Evolutionary conservation across 2,329 filamentous ascomycete species (phyloP).

Genomic region (Xylaria sp.): DNA sequence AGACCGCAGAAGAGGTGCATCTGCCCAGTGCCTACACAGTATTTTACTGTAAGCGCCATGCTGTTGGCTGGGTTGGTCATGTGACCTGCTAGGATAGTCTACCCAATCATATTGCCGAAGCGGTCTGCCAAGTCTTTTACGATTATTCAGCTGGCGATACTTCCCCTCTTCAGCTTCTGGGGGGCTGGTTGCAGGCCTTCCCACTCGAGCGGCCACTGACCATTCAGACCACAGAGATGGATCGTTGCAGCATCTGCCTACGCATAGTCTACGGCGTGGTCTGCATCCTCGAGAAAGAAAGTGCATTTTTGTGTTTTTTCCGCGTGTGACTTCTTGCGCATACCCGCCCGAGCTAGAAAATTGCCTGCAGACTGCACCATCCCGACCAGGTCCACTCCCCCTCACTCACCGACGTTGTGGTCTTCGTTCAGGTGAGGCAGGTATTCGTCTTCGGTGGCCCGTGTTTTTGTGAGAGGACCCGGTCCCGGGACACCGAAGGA

Average conservation of each 20-base stretch:
- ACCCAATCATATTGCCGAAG: conserved; percentile 11
- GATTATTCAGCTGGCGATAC: conserved; percentile 16
- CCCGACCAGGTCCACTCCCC: conserved; percentile 20
- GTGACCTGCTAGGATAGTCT: conserved; percentile 6
- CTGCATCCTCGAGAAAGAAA: not conserved
- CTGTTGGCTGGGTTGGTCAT: conserved; percentile 21
- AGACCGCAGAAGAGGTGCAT: not conserved
- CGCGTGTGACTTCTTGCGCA: conserved; percentile 33
- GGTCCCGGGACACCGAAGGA: not conserved
- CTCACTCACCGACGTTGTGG: conserved; percentile 18
- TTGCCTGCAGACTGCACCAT: conserved; percentile 37
- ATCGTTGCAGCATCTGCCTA: not conserved
- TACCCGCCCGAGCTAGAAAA: conserved; percentile 43
- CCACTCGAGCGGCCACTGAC: not conserved
- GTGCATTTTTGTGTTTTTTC: conserved; percentile 15
- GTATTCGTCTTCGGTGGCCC: conserved; percentile 22
- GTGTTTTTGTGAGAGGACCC: conserved; percentile 2
- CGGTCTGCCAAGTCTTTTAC: not conserved
- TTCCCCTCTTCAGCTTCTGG: not conserved
- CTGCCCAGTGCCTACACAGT: not conserved
- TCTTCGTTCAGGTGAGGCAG: conserved; percentile 4
- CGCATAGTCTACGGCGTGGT: conserved; percentile 10
- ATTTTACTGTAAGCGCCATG: not conserved
- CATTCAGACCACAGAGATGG: conserved; percentile 1
- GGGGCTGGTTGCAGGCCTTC: not conserved